These are phyloP conservation scores for Boletus tomentosulus DNA, from an alignment of 768 basidiomycete species.

Conservation along the genomic window DNA sequence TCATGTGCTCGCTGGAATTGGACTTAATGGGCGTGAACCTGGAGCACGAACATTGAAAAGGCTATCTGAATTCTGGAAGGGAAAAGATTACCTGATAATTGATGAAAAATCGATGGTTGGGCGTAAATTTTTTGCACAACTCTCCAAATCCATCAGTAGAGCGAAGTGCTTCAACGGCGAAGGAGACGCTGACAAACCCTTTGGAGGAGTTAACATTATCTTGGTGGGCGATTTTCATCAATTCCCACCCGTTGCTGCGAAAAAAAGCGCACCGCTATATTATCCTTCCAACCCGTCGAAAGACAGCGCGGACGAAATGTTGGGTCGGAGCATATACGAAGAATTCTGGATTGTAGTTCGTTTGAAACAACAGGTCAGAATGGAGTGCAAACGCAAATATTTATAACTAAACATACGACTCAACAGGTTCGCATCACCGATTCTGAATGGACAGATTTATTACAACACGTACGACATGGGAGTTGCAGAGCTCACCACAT, in stretches of 20 bases:
- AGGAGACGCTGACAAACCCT: too few species aligned
- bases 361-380: not conserved
- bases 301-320: not conserved
- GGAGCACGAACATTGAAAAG: not conserved
- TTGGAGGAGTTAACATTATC: not conserved
- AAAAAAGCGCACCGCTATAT: not conserved
- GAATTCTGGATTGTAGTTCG: not conserved
- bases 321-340: not conserved
- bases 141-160: not conserved
- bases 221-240: not conserved
- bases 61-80: not conserved
- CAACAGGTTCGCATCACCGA: not conserved
- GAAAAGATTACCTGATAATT: not conserved
- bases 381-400: too few species aligned
- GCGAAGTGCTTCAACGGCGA: not conserved
- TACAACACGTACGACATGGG: conserved; percentile 10
- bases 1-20: not conserved
- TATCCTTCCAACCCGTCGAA: not conserved
- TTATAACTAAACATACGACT: too few species aligned
- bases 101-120: not conserved
- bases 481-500: conserved; percentile 25
- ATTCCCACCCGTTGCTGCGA: not conserved
- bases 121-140: not conserved
- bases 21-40: not conserved
- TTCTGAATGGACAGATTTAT: not conserved